Conservation (phyloP, 2,329 filamentous ascomycete species). For the Aspergillus fischeri region DNA sequence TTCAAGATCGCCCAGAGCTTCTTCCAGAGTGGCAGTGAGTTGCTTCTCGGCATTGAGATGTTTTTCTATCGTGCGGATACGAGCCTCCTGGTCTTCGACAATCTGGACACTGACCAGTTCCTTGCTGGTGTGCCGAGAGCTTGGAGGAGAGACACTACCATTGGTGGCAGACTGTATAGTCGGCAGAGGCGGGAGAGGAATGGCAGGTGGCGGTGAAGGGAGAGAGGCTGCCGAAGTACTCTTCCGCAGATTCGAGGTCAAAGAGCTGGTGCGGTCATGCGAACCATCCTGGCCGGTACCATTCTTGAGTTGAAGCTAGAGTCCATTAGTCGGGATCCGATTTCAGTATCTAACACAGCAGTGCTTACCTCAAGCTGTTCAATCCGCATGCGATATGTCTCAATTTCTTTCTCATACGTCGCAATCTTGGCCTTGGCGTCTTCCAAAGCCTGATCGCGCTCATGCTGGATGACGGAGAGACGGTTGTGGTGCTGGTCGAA, state of each 20-base stretch:
- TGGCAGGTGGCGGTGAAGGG: conserved; percentile 89
- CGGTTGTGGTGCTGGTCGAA: conserved; percentile 95
- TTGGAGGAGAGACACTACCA: conserved; percentile 54
- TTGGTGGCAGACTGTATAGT: conserved; percentile 49
- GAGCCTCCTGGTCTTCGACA: conserved; percentile 91
- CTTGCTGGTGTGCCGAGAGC: conserved; percentile 73
- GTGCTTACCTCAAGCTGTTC: conserved; percentile 68
- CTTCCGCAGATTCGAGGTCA: conserved; percentile 73
- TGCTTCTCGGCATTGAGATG: conserved; percentile 94
- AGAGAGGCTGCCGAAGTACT: conserved; percentile 76
- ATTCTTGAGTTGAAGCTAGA: conserved; percentile 41
- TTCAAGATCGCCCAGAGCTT: conserved; percentile 91
- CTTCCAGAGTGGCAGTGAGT: conserved; percentile 89
- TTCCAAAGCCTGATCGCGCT: conserved; percentile 70
- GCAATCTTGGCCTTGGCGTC: conserved; percentile 66
- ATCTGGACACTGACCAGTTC: conserved; percentile 74
- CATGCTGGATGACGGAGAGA: conserved; percentile 73
- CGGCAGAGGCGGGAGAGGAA: conserved; percentile 90
- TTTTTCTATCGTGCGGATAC: conserved; percentile 94
- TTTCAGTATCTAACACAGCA: neutral
- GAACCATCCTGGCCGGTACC: conserved; percentile 29
- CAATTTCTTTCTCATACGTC: conserved; percentile 65
- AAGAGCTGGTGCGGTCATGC: conserved; percentile 56
- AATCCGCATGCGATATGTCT: conserved; percentile 52
- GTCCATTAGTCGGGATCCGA: conserved; percentile 15